These are phyloP conservation scores for Mycena sp. DNA, from an alignment of 1,284 basidiomycete genomes.

Conservation along the genomic window DNA sequence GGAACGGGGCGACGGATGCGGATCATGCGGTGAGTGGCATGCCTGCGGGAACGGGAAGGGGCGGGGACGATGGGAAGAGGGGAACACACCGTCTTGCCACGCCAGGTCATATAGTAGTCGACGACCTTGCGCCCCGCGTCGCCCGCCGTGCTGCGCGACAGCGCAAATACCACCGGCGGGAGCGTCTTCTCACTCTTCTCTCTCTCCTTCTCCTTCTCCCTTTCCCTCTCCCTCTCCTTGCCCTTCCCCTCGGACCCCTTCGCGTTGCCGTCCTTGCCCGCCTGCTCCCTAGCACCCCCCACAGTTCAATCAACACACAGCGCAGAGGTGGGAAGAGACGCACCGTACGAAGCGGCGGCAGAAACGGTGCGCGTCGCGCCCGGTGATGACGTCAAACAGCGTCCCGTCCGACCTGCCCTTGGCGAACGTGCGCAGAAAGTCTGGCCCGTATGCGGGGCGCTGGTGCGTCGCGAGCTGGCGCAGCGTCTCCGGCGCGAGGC, in stretches of 20 bases:
- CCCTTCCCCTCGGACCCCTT: not conserved
- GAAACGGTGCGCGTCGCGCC: too few relatives aligned
- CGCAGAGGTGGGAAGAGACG: not conserved
- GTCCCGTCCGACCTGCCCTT: not conserved
- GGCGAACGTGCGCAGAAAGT: conserved; percentile 17
- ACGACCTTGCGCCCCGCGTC: conserved; percentile 50
- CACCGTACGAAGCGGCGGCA: too few relatives aligned
- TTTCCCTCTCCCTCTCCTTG: not conserved
- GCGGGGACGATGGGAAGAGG: not conserved
- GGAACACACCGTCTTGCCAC: conserved; percentile 45
- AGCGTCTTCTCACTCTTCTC: not conserved
- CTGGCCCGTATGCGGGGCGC: conserved; percentile 8
- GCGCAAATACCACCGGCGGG: conserved; percentile 53
- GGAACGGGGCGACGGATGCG: not conserved
- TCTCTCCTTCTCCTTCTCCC: not conserved
- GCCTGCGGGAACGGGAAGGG: not conserved
- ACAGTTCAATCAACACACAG: not conserved
- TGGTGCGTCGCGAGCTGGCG: not conserved
- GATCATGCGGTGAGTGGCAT: not conserved
- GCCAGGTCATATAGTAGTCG: conserved; percentile 59
- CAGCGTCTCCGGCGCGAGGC: not conserved
- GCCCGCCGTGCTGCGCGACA: conserved; percentile 41
- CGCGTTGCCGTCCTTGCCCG: not conserved
- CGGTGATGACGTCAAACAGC: too few relatives aligned
- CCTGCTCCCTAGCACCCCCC: too few relatives aligned